Evolutionary conservation across 768 basidiomycete species (phyloP), one percentile per base, ranked within the genome.

Genomic region (Chlorophyllum brunneum): DNA sequence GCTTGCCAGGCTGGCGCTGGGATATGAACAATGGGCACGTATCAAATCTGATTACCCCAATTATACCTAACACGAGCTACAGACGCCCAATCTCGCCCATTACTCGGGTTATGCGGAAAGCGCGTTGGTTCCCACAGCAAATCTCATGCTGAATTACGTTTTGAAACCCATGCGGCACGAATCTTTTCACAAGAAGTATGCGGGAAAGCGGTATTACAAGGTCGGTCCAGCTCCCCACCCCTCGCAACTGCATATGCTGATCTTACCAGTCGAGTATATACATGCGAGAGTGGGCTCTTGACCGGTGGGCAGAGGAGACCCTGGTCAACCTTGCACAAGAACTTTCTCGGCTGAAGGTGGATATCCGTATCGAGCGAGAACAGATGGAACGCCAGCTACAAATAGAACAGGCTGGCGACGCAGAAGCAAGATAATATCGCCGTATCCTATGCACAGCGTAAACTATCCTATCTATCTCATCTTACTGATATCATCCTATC

Each of bases 161-260:
- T 75, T 97, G 47, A 88, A 88, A 64, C 83, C 86, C 3, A 64
- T 85, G 46, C 78, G 78, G 39, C 89, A 95, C 54, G 84, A 91
- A 51, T 85, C 86, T n/a, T 92, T 98, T 69, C 80, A 81, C 73
- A 88, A 92, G 74, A 98, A 99, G 68, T 99, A 95, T 61, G 86
- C 92, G 0, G 82, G 87, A 13, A 95, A 92, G 69, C 91, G 86
- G 44, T 92, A 82, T 70, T 76, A 86, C 72, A 95, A 95, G 81
- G 92, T 93, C 36, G 4, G 55, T 54, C 57, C 41, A 22, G 43
- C 55, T 34, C 42, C 5, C 2, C 30, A 27, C 27, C 33, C 5
- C 30, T 38, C 7, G 22, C 10, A 40, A 1, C n/a, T 24, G 29
- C 39, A 7, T 41, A 38, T 24, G 51, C 41, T 45, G 16, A 39